Evolutionary conservation across 257 asterid genomes (phyloP), one percentile per base, ranked within the genome.

Genomic region (Scutellaria galericulata): DNA sequence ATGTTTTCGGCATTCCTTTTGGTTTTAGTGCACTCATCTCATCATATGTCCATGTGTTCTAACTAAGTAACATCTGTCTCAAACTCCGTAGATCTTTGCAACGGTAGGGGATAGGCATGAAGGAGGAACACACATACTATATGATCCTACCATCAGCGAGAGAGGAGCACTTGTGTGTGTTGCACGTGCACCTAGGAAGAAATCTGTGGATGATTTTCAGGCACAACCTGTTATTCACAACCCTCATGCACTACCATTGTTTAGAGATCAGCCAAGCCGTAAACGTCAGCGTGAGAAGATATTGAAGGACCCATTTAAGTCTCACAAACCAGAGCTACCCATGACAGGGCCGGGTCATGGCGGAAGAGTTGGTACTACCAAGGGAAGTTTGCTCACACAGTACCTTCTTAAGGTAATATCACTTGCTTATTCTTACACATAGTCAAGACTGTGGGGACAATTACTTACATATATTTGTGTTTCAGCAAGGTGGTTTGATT

Each of bases 121-220:
- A 73, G 99, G 98, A 66, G 99, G 93, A 77, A 91, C 98, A 24
- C 99, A 94, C 82, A 66, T 91, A 71, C 84, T 94, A 42, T 94
- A 94, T 27, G 98, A 94, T 74, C 98, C 99, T 51, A 83, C 90
- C 71, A 65, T 91, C 63, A 94, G 98, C 47, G 96, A 87, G 76
- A 89, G 97, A 79, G 99, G 99, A 73, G 99, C 99, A 51, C 95
- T 94, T 50, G 99, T 84, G 66, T 94, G 99, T 54, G 97, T 91
- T 72, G 95, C 95, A 4, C 98, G 99, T 66, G 99, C 99, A n/a
- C 99, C 99, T 9, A 82, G 98, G 87, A 89, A 89, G 81, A 87
- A 84, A 68, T 89, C 98, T 14, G 85, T 94, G 7, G 99, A 94
- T 64, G 99, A 94, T 86, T 91, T 88, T 50, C 85, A 76, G 83